These are phyloP conservation scores for Dentipellis fragilis DNA, from an alignment of 768 basidiomycete species.

Conservation along the genomic window DNA sequence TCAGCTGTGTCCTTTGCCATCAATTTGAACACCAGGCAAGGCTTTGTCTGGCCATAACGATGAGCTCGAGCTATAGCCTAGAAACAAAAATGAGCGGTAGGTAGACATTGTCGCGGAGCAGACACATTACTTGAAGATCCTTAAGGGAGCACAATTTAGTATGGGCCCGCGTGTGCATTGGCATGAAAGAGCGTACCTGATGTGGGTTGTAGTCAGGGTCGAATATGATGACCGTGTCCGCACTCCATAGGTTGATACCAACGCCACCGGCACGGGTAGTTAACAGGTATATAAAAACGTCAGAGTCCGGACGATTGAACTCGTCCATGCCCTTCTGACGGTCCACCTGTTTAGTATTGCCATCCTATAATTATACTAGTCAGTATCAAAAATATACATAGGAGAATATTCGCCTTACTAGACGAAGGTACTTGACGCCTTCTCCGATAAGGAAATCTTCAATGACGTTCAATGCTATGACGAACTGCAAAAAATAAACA, in stretches of 20 bases:
- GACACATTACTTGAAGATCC: constrained; percentile 75
- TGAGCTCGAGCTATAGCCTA: constrained; percentile 93
- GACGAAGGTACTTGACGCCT: constrained; percentile 65
- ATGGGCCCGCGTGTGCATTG: neutral
- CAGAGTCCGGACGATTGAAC: constrained; percentile 82
- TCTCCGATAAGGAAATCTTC: constrained; percentile 86
- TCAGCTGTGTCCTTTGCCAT: constrained; percentile 94
- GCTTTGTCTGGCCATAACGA: constrained; percentile 91
- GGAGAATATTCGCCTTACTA: constrained; percentile 35
- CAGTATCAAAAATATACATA: neutral
- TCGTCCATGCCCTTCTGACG: constrained; percentile 93
- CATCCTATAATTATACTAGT: constrained; percentile 49
- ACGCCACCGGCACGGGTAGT: constrained; percentile 62
- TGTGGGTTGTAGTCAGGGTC: constrained; percentile 99
- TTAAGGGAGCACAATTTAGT: constrained; percentile 18
- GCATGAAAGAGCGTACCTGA: constrained; percentile 39
- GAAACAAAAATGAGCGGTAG: neutral
- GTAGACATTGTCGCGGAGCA: neutral
- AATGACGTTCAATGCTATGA: constrained; percentile 75
- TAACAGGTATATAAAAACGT: constrained; percentile 84
- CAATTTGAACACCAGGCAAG: constrained; percentile 89
- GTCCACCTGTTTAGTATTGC: constrained; percentile 72
- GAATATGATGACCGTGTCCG: constrained; percentile 83
- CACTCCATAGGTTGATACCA: constrained; percentile 52
- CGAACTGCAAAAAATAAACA: constrained; percentile 47